These are phyloP conservation scores for Fusarium siculi DNA, from an alignment of 2,329 filamentous ascomycete genomes.

Conservation along the genomic window DNA sequence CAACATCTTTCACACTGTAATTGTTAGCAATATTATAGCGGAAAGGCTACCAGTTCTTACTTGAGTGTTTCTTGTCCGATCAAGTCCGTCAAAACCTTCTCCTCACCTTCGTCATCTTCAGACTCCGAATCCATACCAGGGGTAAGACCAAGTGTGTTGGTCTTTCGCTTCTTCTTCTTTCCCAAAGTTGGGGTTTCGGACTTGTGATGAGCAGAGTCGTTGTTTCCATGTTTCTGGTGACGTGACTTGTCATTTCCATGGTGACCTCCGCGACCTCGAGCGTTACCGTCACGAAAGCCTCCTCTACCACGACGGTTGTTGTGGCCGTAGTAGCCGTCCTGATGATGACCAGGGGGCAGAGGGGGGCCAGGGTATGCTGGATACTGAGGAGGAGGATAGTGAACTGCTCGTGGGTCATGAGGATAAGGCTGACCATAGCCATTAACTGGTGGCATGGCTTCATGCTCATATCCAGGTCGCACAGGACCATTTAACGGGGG, in stretches of 20 bases:
- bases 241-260: slow-evolving; percentile 58
- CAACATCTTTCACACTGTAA: slow-evolving; percentile 73
- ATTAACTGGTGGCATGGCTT: slow-evolving; percentile 48
- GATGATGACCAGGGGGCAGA: slow-evolving; percentile 49
- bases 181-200: slow-evolving; percentile 58
- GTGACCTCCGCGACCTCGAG: slow-evolving; percentile 56
- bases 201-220: slow-evolving; percentile 46
- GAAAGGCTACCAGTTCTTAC: slow-evolving; percentile 53
- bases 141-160: slow-evolving; percentile 77
- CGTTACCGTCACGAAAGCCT: slow-evolving; percentile 49
- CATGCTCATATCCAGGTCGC: slow-evolving; percentile 51
- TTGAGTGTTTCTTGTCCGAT: slow-evolving; percentile 66
- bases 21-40: slow-evolving; percentile 16
- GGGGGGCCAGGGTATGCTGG: slow-evolving; percentile 55
- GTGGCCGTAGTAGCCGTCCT: slow-evolving; percentile 51
- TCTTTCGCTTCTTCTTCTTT: slow-evolving; percentile 78
- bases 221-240: slow-evolving; percentile 52
- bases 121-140: slow-evolving; percentile 71
- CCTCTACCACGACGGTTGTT: slow-evolving; percentile 50
- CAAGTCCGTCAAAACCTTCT: slow-evolving; percentile 70
- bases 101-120: slow-evolving; percentile 76
- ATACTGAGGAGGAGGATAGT: slow-evolving; percentile 49
- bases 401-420: slow-evolving; percentile 52
- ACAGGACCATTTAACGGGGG: slow-evolving; percentile 46
- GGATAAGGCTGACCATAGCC: slow-evolving; percentile 55